phyloP scores from a whole-genome alignment of 108 stramenopile species.

The Epithemia pelagica region DNA sequence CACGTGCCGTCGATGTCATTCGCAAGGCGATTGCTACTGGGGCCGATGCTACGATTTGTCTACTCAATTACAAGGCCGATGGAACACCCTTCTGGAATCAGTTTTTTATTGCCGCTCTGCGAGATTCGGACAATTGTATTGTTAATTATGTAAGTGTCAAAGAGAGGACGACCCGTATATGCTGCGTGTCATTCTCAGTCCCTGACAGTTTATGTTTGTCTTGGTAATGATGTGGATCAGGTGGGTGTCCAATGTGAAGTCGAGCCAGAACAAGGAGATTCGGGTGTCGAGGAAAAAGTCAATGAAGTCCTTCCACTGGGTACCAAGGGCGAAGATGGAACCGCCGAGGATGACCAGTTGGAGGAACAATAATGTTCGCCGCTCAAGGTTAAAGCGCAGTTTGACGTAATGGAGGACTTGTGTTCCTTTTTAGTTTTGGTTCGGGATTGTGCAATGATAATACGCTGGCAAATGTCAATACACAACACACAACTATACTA shows the following conservation, averaged over 20 bases:
- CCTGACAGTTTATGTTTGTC: neutral
- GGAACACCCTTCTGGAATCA: constrained; percentile 98
- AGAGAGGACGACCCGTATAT: neutral
- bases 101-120: constrained; percentile 90
- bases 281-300: constrained; percentile 76
- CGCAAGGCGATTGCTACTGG: constrained; percentile 74
- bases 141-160: constrained; percentile 88
- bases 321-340: constrained; percentile 24
- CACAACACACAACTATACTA: too few relatives aligned
- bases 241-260: constrained; percentile 88
- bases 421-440: too few relatives aligned
- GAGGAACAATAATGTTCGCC: neutral
- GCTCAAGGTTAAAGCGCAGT: neutral
- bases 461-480: too few relatives aligned
- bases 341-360: constrained; percentile 1
- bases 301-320: constrained; percentile 69
- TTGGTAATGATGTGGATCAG: constrained; percentile 20
- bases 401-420: neutral
- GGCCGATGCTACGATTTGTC: constrained; percentile 82
- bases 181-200: neutral
- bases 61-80: constrained; percentile 97
- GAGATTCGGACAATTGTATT: constrained; percentile 88
- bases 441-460: too few relatives aligned
- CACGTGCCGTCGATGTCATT: constrained; percentile 83
- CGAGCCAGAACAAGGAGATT: constrained; percentile 67